These are phyloP conservation scores for Colletotrichum zoysiae DNA, from an alignment of 2,329 filamentous ascomycete species.

Conservation along the genomic window DNA sequence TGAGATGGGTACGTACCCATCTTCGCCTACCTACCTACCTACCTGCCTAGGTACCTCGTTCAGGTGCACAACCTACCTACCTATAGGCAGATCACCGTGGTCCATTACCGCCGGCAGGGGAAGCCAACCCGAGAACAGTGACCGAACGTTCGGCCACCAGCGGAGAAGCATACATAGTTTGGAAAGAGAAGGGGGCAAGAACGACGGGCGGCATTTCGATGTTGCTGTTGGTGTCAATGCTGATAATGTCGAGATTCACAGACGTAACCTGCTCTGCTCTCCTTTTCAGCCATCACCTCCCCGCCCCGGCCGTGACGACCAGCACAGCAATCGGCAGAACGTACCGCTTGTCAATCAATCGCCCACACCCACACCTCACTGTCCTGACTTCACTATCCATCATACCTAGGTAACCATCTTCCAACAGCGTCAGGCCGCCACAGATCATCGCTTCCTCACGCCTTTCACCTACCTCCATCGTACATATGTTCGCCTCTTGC, in stretches of 20 bases:
- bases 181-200: not conserved
- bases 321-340: not conserved
- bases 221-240: not conserved
- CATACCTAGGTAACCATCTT: too few species aligned
- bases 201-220: not conserved
- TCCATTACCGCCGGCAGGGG: not conserved
- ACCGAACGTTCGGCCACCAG: not conserved
- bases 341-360: not conserved
- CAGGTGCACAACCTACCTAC: not conserved
- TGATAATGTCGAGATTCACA: not conserved
- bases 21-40: not conserved
- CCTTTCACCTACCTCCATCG: not conserved
- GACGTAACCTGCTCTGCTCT: not conserved
- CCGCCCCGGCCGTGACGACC: not conserved
- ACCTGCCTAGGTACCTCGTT: not conserved
- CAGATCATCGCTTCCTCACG: not conserved
- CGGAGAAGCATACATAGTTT: too few species aligned
- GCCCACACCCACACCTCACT: too few species aligned
- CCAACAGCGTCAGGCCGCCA: not conserved
- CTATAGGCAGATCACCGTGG: too few species aligned
- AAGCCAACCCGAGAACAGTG: conserved; percentile 1
- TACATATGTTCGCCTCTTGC: conserved; percentile 2
- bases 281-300: not conserved
- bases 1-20: conserved; percentile 3
- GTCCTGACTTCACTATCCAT: not conserved